Conservation (phyloP, 1,139 yeast species). For the Barnettozyma hawaiiensis region DNA sequence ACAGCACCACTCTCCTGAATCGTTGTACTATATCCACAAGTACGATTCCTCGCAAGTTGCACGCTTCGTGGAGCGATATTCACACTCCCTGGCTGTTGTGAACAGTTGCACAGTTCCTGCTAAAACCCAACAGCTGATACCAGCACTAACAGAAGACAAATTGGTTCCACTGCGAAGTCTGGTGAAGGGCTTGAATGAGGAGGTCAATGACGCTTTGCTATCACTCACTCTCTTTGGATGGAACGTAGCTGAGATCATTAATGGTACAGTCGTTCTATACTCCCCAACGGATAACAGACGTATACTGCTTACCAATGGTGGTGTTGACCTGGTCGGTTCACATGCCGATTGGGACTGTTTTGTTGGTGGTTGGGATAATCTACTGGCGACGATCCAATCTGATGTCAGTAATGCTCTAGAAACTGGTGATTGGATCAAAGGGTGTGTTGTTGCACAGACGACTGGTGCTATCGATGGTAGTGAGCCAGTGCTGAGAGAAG, state of each 20-base stretch:
- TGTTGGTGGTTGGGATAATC: slow-evolving; percentile 13
- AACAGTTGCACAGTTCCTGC: too few species aligned
- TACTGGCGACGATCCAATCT: slow-evolving; percentile 11
- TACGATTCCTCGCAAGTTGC: slow-evolving; percentile 8
- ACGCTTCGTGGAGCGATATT: slow-evolving; percentile 11
- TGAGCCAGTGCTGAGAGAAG: neutral
- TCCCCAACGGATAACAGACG: slow-evolving; percentile 33
- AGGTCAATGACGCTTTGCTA: slow-evolving; percentile 5
- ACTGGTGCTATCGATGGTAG: neutral
- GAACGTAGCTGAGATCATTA: slow-evolving; percentile 16
- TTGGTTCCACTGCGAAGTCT: slow-evolving; percentile 4
- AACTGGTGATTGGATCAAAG: neutral
- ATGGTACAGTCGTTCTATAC: slow-evolving; percentile 17
- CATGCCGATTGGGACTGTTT: slow-evolving; percentile 33
- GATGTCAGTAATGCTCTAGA: neutral
- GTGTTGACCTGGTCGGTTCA: slow-evolving; percentile 26
- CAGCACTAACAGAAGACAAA: slow-evolving; percentile 6
- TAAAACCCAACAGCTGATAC: too few species aligned
- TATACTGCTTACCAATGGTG: slow-evolving; percentile 22
- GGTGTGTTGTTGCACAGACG: neutral
- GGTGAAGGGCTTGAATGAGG: slow-evolving; percentile 4
- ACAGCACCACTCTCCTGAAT: slow-evolving; percentile 15
- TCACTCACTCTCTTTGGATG: slow-evolving; percentile 31
- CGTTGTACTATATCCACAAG: slow-evolving; percentile 14
- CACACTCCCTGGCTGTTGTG: slow-evolving; percentile 7